A percentile compares a stretch with the other conserved stretches of the same genome.
Evolutionary conservation across 805 yeast species (phyloP).

Genomic region (Ogataea minuta): DNA sequence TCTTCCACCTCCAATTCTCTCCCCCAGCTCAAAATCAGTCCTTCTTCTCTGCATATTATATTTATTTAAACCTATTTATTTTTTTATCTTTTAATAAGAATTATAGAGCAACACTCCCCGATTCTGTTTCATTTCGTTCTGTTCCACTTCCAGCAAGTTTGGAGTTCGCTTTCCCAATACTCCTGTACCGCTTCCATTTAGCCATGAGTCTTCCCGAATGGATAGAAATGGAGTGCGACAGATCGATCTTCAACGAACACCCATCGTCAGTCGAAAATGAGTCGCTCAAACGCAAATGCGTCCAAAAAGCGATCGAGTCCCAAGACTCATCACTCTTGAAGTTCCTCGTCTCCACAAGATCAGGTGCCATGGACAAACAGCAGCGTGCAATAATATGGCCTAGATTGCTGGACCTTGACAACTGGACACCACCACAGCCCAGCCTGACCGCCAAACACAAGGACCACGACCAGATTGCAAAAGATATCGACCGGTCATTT

Average conservation of each 20-base stretch:
- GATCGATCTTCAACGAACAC: conserved; percentile 43
- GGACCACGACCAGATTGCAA: conserved; percentile 75
- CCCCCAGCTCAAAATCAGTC: conserved; percentile 18
- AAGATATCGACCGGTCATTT: conserved; percentile 78
- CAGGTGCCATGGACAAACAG: conserved; percentile 45
- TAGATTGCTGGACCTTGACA: conserved; percentile 38
- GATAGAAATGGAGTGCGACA: conserved; percentile 49
- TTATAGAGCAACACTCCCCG: background rate
- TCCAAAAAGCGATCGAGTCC: conserved; percentile 37
- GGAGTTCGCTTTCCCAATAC: background rate
- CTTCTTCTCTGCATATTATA: conserved; percentile 13
- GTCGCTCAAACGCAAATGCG: conserved; percentile 37
- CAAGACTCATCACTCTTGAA: conserved; percentile 31
- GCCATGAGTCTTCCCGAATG: conserved; percentile 36
- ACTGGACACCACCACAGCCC: conserved; percentile 1
- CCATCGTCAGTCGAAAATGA: conserved; percentile 41
- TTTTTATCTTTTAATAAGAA: background rate
- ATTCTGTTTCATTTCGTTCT: background rate
- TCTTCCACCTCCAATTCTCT: conserved; percentile 41
- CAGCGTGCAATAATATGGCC: conserved; percentile 53
- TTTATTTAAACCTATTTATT: background rate
- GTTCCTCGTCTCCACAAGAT: conserved; percentile 42
- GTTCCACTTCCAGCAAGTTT: too few relatives aligned
- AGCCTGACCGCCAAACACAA: conserved; percentile 41
- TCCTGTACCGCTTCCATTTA: background rate